Percentiles rank a stretch among this genome's conserved stretches.
These are phyloP conservation scores for Aleurites moluccanus DNA, from an alignment of 441 rosid genomes.

Conservation along the genomic window DNA sequence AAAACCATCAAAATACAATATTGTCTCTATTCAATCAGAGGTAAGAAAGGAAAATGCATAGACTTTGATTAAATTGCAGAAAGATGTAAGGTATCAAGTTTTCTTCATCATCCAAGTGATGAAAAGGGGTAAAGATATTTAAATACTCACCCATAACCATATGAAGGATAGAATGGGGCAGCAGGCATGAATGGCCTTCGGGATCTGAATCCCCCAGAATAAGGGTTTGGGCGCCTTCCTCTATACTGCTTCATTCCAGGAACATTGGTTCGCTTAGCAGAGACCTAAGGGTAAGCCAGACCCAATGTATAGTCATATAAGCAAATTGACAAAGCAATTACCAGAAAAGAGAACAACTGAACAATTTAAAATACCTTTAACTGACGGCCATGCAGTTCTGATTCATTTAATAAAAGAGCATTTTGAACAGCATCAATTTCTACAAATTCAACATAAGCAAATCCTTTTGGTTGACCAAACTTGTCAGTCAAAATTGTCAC, in stretches of 20 bases:
- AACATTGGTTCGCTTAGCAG: conserved; percentile 82
- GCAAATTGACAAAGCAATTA: conserved; percentile 6
- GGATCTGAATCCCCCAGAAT: conserved; percentile 52
- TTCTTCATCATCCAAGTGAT: not conserved
- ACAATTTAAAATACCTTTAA: conserved; percentile 50
- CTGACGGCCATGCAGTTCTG: conserved; percentile 95
- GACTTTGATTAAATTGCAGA: not conserved
- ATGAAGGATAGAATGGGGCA: conserved; percentile 70
- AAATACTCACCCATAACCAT: conserved; percentile 69
- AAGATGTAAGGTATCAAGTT: not conserved
- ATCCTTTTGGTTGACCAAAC: conserved; percentile 93
- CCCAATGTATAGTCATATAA: conserved; percentile 15
- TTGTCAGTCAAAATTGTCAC: conserved; percentile 95
- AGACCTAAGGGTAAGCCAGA: conserved; percentile 49
- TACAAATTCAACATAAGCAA: conserved; percentile 93
- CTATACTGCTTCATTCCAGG: conserved; percentile 95
- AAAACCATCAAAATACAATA: not conserved
- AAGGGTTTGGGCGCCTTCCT: conserved; percentile 68
- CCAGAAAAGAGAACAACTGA: not conserved
- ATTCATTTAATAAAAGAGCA: conserved; percentile 75
- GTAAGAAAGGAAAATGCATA: not conserved
- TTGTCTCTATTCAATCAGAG: not conserved
- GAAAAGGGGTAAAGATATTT: not conserved
- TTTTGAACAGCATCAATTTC: conserved; percentile 85
- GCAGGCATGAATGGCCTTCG: conserved; percentile 72